phyloP scores from a whole-genome alignment of 768 basidiomycete species.

The Tephrocybe sp. region DNA sequence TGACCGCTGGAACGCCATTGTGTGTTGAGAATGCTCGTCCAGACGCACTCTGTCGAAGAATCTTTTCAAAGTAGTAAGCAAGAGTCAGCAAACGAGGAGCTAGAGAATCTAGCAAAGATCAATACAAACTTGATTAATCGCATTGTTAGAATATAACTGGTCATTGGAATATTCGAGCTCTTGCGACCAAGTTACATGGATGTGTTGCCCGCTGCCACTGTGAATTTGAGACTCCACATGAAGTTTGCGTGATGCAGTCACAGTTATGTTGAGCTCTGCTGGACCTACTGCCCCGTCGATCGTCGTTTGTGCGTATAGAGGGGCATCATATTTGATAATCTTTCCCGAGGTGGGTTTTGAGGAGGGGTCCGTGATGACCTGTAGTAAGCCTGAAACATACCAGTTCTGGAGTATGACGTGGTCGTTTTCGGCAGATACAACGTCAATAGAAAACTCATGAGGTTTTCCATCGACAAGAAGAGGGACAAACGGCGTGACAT shows the following conservation, averaged over 20 bases:
- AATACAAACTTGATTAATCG: constrained; percentile 34
- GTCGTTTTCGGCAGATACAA: constrained; percentile 64
- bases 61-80: constrained; percentile 23
- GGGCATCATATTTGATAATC: constrained; percentile 56
- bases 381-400: constrained; percentile 71
- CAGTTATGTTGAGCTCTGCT: constrained; percentile 59
- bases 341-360: constrained; percentile 61
- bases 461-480: constrained; percentile 63
- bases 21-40: constrained; percentile 39
- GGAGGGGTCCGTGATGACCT: constrained; percentile 67
- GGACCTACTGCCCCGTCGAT: constrained; percentile 40
- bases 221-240: constrained; percentile 60
- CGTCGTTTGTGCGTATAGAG: constrained; percentile 53
- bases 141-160: constrained; percentile 56
- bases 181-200: constrained; percentile 60
- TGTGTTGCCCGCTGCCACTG: constrained; percentile 57
- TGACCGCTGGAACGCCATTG: constrained; percentile 35
- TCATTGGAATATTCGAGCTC: constrained; percentile 56
- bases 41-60: constrained; percentile 37
- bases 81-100: too few species aligned
- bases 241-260: constrained; percentile 55
- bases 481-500: constrained; percentile 76
- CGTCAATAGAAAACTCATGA: constrained; percentile 71
- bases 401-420: constrained; percentile 72
- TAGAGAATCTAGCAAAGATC: too few species aligned